Conservation (phyloP, 2,329 filamentous ascomycete genomes). For the Aureobasidium vineae region DNA sequence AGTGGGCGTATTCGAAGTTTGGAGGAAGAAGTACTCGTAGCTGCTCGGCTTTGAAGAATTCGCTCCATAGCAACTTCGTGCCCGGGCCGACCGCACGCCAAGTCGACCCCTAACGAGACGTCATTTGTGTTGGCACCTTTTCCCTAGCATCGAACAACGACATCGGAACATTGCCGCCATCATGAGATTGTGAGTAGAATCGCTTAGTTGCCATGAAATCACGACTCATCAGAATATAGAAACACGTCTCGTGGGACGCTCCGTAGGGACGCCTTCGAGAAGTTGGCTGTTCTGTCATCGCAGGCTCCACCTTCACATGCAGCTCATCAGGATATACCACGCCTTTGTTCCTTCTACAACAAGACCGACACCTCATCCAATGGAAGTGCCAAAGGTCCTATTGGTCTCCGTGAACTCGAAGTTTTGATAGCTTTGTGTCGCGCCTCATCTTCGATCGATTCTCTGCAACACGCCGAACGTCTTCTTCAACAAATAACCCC, state of each 20-base stretch:
- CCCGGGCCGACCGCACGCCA: neutral
- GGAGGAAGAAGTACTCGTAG: too few species aligned
- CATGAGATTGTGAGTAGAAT: conserved; percentile 23
- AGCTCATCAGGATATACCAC: conserved; percentile 40
- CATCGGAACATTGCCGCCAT: neutral
- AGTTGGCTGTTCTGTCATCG: conserved; percentile 50
- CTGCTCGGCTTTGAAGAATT: neutral
- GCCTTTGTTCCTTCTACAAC: conserved; percentile 43
- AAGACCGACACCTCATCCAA: conserved; percentile 27
- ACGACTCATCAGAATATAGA: conserved; percentile 5
- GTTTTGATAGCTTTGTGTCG: conserved; percentile 88
- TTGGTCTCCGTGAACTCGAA: conserved; percentile 80
- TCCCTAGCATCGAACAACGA: neutral
- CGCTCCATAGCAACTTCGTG: conserved; percentile 3
- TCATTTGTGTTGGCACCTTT: neutral
- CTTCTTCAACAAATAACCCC: conserved; percentile 75
- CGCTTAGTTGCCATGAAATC: neutral
- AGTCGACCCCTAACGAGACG: conserved; percentile 16
- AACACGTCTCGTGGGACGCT: conserved; percentile 34
- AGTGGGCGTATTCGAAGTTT: too few species aligned
- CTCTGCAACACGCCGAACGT: conserved; percentile 69
- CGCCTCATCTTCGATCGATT: conserved; percentile 73
- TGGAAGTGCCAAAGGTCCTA: conserved; percentile 35
- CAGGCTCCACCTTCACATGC: conserved; percentile 35
- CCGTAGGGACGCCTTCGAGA: conserved; percentile 51